A percentile compares a stretch with the other conserved stretches of the same genome.
phyloP scores from a whole-genome alignment of 1,284 basidiomycete genomes.

The Ceratobasidium sp. region DNA sequence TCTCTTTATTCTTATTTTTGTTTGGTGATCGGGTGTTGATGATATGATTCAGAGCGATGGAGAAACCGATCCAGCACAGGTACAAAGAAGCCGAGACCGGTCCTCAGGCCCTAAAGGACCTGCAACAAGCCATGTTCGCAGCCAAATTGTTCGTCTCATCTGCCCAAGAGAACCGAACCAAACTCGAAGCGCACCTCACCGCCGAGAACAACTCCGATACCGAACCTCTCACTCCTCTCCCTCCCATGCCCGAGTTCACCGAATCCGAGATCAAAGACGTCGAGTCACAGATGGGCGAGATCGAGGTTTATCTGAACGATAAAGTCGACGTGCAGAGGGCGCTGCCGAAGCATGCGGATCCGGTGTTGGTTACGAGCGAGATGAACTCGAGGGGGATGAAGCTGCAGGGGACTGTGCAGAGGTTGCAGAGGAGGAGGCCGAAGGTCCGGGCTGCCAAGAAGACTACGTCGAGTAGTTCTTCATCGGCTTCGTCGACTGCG shows the following conservation, averaged over 20 bases:
- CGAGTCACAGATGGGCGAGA: constrained; percentile 79
- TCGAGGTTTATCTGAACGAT: constrained; percentile 84
- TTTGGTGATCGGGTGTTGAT: too few species aligned
- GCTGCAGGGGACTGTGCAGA: constrained; percentile 80
- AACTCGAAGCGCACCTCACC: constrained; percentile 69
- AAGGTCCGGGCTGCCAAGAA: constrained; percentile 53
- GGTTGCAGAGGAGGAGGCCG: constrained; percentile 76
- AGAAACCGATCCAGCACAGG: constrained; percentile 86
- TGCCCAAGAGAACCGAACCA: constrained; percentile 79
- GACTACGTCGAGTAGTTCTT: not conserved
- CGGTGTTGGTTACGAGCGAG: constrained; percentile 84
- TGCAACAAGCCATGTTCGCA: constrained; percentile 73
- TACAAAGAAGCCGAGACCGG: constrained; percentile 86
- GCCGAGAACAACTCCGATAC: constrained; percentile 63
- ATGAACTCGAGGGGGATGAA: constrained; percentile 85
- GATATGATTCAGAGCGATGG: constrained; percentile 71
- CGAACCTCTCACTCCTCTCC: constrained; percentile 10
- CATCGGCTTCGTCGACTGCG: not conserved
- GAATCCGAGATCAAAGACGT: constrained; percentile 81
- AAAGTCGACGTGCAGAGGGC: constrained; percentile 84
- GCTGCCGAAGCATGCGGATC: constrained; percentile 81
- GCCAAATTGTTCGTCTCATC: constrained; percentile 84
- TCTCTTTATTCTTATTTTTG: too few species aligned
- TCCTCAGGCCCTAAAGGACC: constrained; percentile 71
- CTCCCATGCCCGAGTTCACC: constrained; percentile 67